These are phyloP conservation scores for Auxenochlorella pyrenoidosa DNA, from an alignment of 139 green algal species.

Conservation along the genomic window DNA sequence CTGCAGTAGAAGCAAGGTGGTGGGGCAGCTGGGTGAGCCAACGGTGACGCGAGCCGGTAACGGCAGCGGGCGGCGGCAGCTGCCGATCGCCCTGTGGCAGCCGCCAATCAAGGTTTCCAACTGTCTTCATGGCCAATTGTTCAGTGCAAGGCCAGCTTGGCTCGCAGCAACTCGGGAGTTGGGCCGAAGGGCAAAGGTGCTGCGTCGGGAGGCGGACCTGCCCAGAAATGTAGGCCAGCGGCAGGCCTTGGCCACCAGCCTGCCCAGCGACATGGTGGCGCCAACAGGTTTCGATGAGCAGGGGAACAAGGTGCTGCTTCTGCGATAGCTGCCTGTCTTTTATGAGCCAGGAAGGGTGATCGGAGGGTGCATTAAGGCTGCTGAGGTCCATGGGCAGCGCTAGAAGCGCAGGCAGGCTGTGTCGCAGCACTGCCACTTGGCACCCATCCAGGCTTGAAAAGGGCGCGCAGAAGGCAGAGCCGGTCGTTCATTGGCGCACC, in stretches of 20 bases:
- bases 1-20: background rate
- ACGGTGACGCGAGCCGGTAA: background rate
- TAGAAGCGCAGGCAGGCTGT: too few relatives aligned
- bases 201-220: background rate
- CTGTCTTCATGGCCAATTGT: background rate
- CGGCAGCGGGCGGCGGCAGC: background rate
- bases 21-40: background rate
- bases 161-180: background rate
- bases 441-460: background rate
- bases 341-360: too few relatives aligned
- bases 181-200: background rate
- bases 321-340: too few relatives aligned
- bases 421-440: background rate
- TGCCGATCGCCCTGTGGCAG: background rate
- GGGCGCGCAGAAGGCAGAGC: too few relatives aligned
- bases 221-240: constrained; percentile 46
- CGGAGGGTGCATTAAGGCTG: too few relatives aligned
- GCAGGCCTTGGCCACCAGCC: constrained; percentile 2
- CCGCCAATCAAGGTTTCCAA: too few relatives aligned
- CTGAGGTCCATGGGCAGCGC: too few relatives aligned
- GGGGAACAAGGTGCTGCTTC: too few relatives aligned
- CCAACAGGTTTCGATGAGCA: too few relatives aligned
- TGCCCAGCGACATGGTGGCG: background rate
- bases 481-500: too few relatives aligned
- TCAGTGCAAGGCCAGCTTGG: background rate